Percentiles rank a stretch among this genome's conserved stretches.
phyloP scores from a whole-genome alignment of 2,329 filamentous ascomycete species.

The Fusarium verrucosum region DNA sequence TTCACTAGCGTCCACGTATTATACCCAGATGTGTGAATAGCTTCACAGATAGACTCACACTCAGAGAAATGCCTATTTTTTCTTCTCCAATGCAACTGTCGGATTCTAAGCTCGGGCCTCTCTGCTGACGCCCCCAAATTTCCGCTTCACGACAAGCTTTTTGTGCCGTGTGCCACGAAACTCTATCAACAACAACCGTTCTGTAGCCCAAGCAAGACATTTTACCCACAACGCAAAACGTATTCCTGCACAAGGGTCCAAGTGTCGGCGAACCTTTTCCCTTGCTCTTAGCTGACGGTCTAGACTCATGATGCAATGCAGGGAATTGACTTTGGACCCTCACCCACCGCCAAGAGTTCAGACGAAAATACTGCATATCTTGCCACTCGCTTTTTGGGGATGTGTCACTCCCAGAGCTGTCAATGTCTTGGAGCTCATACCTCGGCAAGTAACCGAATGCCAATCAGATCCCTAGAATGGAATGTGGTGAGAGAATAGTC shows the following conservation, averaged over 20 bases:
- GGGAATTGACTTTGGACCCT: neutral
- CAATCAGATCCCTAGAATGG: neutral
- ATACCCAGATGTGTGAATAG: neutral
- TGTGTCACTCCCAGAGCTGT: neutral
- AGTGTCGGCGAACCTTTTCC: neutral
- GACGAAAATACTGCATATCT: neutral
- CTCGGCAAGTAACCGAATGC: neutral
- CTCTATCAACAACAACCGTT: conserved; percentile 1
- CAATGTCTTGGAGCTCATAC: conserved; percentile 13
- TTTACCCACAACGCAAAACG: neutral
- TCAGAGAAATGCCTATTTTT: neutral
- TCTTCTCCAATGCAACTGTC: neutral
- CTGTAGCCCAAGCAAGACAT: neutral
- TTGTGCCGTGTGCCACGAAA: conserved; percentile 13
- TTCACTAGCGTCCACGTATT: conserved; percentile 10
- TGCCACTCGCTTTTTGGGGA: neutral
- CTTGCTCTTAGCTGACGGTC: neutral
- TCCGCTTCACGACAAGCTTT: neutral
- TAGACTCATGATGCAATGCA: conserved; percentile 1
- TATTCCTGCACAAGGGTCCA: neutral
- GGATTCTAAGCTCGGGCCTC: neutral
- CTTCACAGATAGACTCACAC: neutral
- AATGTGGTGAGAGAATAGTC: neutral
- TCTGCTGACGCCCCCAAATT: neutral
- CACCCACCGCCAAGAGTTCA: neutral